A percentile compares a stretch with the other conserved stretches of the same genome.
phyloP scores from a whole-genome alignment of 805 yeast genomes.

The Metschnikowia gelsemii region DNA sequence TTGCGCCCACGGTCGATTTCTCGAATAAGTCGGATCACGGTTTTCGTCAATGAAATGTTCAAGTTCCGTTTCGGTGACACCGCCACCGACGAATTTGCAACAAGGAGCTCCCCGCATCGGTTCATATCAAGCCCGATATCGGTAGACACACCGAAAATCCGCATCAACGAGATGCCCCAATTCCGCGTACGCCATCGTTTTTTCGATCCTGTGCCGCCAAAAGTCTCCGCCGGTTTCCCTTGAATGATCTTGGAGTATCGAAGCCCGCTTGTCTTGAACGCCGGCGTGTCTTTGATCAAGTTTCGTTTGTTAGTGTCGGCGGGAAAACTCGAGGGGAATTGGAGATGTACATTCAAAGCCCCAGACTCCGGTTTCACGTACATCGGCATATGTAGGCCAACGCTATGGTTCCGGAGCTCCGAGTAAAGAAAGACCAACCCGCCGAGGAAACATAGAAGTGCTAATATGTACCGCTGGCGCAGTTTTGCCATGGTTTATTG shows the following conservation, averaged over 20 bases:
- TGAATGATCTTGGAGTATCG: conserved; percentile 3
- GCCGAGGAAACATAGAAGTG: neutral
- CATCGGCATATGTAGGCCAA: conserved; percentile 9
- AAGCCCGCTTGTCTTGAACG: conserved; percentile 5
- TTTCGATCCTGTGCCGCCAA: neutral
- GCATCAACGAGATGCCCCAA: conserved; percentile 4
- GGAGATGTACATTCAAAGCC: conserved; percentile 2
- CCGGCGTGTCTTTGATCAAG: conserved; percentile 3
- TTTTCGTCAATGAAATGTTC: conserved; percentile 1
- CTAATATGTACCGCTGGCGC: conserved; percentile 6
- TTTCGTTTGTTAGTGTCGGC: conserved; percentile 3
- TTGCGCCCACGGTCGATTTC: conserved; percentile 14
- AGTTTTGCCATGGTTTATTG: conserved; percentile 6
- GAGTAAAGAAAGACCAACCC: conserved; percentile 3
- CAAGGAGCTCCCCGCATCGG: conserved; percentile 6
- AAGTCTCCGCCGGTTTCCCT: neutral
- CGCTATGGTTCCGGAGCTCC: conserved; percentile 7
- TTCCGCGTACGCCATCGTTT: neutral
- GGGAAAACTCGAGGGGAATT: conserved; percentile 11
- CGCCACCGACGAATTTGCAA: conserved; percentile 3
- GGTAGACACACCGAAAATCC: conserved; percentile 3
- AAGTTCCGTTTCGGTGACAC: conserved; percentile 9
- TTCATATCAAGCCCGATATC: conserved; percentile 5
- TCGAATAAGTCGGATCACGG: conserved; percentile 4
- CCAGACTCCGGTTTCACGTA: neutral